Evolutionary conservation across 1,139 yeast genomes (phyloP), one percentile per base, ranked within the genome.

Genomic region (Blastobotrys illinoisensis): DNA sequence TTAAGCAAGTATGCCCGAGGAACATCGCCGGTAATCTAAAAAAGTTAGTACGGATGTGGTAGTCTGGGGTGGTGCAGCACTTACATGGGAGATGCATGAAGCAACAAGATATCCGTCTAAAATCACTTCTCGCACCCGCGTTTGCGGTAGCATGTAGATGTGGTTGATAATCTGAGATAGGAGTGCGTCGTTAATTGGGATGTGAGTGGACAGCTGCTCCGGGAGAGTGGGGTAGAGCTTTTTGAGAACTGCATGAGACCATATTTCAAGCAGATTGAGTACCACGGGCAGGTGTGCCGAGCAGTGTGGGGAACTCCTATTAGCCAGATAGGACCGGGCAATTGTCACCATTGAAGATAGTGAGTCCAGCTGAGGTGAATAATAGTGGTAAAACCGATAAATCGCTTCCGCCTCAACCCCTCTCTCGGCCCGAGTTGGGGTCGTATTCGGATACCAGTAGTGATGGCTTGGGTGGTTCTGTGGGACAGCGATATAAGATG

Each of bases 31-130:
- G 61, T 48, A n/a, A 59, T 49, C 64, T 62, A 47, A 36, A 43
- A 14, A 48, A 6, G 49, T 11, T n/a, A 26, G 50, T 52, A 21
- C 51, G 56, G n/a, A n/a, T n/a, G n/a, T n/a, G n/a, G n/a, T n/a
- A n/a, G n/a, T n/a, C n/a, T n/a, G n/a, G n/a, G n/a, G n/a, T 53
- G 11, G 5, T 16, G 24, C 32, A 14, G 24, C 32, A 14, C 65
- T 46, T 55, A 64, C 67, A 49, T 60, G 60, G 13, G 66, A 65
- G 47, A 65, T 58, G 47, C 64, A 62, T 1, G 66, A 67, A 3
- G 65, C 64, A 5, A 63, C 59, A 23, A 63, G 56, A 55, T 64
- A 62, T n/a, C 67, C 66, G 47, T 65, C 65, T 7, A 64, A 53
- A 2, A 57, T 54, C 2, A 50, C 40, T 20, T 53, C 54, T n/a